Base-by-base conservation (phyloP, 225 moss, liverwort and hornwort genomes). In the Neckera pumila region DNA sequence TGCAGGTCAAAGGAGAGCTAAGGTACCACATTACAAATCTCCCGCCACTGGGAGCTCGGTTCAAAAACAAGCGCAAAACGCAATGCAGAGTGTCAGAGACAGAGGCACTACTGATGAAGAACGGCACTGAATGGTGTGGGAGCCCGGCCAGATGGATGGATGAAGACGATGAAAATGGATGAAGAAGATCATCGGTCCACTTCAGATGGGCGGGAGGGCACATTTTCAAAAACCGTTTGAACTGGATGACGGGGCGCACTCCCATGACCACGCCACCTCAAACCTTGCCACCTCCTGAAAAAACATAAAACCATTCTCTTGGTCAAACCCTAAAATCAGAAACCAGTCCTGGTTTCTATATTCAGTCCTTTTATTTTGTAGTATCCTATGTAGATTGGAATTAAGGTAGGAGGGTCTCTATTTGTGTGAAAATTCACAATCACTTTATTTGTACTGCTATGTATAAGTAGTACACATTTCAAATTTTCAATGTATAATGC, bases 201-300 rank as follows among this genome's bases (percentile, higher is more conserved):
- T 10, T 10, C 19, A 73, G 47, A 72, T 47, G 56, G 57, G 91
- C 87, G 91, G 91, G 91, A 91, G 76, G 56, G 47, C 47, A 7
- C 43, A 20, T 25, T 85, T 87, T 82, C 76, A 85, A 87, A 80
- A 89, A 81, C 82, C 67, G 89, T 89, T 89, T 81, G 89, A 91
- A 91, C 30, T 38, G 47, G 76, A 19, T 77, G 87, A 78, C 78
- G 11, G n/a, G 56, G 57, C 26, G 14, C 61, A 6, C 58, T 57
- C 30, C 12, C 3, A 3, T n/a, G 25, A 47, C 62, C 67, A n/a
- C 49, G 71, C n/a, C 60, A 79, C 20, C 12, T 33, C 74, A 30
- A 47, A 17, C 45, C 16, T 42, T 72, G 27, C 27, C 8, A 25
- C 42, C 28, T 43, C 43, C 72, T 38, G n/a, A 38, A 7, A 38